Evolutionary conservation across 2,329 filamentous ascomycete genomes (phyloP), one percentile per base, ranked within the genome.

Genomic region (Microcera coccophila): DNA sequence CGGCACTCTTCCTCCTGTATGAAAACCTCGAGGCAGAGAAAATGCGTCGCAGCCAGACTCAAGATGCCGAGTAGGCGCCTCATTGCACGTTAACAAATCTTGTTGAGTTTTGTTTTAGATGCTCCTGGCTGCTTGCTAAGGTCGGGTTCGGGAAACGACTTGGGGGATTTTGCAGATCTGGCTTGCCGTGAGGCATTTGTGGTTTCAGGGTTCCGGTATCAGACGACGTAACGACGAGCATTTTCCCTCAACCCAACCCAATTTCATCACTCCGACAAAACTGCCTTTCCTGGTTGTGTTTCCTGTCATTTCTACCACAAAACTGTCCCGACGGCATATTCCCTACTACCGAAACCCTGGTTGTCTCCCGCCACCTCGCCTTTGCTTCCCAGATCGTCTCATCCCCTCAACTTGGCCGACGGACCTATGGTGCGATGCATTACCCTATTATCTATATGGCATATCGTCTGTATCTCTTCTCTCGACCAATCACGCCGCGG

Each of bases 11-110:
- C 69, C 82, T 98, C 41, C 76, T 98, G 51, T 98, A 98, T 66
- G 93, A 98, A 77, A 98, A 98, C 70, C 81, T 98, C 39, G 93
- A 98, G 73, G 91, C 90, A 14, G 93, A 98, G 76, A 98, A 98
- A 81, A 94, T 94, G 83, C 89, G 93, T 60, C 88, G 93, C 65
- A 95, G 89, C 75, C 86, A 94, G 71, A 79, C 82, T 42, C 74
- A 75, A 58, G 62, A 72, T 39, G 54, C 68, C 38, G 78, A 81
- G 64, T 80, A 80, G 56, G 51, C 29, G 36, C n/a, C n/a, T n/a
- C 14, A 24, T 38, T 35, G 24, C 37, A 34, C 41, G 20, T 19
- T 32, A 36, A 29, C 41, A 41, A 41, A 41, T 36, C 39, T 36
- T 38, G 44, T 48, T 41, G 58, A 60, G 62, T 54, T 56, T 56